phyloP scores from a whole-genome alignment of 2,329 filamentous ascomycete genomes.

The Venturia pyrina region DNA sequence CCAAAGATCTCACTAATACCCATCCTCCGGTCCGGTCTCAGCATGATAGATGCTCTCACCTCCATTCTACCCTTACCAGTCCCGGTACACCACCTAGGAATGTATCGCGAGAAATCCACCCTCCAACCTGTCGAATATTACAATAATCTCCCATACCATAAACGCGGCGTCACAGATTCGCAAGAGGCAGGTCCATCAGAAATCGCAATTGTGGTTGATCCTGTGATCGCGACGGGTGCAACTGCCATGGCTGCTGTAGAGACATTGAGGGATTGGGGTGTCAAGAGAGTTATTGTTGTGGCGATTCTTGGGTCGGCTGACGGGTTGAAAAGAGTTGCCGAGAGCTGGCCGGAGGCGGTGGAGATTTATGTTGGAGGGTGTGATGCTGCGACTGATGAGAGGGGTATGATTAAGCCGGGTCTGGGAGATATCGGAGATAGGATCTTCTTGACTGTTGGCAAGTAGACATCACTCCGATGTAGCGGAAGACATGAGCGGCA shows the following conservation, averaged over 20 bases:
- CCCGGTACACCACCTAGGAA: slow-evolving; percentile 83
- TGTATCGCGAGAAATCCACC: slow-evolving; percentile 82
- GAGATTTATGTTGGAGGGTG: slow-evolving; percentile 77
- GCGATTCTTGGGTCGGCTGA: slow-evolving; percentile 61
- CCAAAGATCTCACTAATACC: slow-evolving; percentile 70
- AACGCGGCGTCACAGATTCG: slow-evolving; percentile 32
- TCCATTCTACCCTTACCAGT: slow-evolving; percentile 70
- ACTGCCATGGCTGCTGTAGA: slow-evolving; percentile 86
- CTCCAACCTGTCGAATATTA: slow-evolving; percentile 93
- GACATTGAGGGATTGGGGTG: slow-evolving; percentile 82
- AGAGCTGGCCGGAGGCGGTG: slow-evolving; percentile 66
- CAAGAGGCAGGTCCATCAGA: slow-evolving; percentile 34
- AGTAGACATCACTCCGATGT: slow-evolving; percentile 36
- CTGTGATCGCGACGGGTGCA: slow-evolving; percentile 86
- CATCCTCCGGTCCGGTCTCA: slow-evolving; percentile 83
- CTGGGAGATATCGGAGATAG: slow-evolving; percentile 86
- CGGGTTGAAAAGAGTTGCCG: slow-evolving; percentile 62
- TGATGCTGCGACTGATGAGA: slow-evolving; percentile 62
- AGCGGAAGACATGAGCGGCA: neutral
- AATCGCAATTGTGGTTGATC: slow-evolving; percentile 79
- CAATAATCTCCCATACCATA: slow-evolving; percentile 83
- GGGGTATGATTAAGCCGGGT: slow-evolving; percentile 84
- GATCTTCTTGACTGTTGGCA: slow-evolving; percentile 80
- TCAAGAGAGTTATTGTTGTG: slow-evolving; percentile 68
- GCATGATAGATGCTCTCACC: slow-evolving; percentile 82